A percentile compares a stretch with the other conserved stretches of the same genome.
phyloP scores from a whole-genome alignment of 1,284 basidiomycete species.

The Pascua sp. region DNA sequence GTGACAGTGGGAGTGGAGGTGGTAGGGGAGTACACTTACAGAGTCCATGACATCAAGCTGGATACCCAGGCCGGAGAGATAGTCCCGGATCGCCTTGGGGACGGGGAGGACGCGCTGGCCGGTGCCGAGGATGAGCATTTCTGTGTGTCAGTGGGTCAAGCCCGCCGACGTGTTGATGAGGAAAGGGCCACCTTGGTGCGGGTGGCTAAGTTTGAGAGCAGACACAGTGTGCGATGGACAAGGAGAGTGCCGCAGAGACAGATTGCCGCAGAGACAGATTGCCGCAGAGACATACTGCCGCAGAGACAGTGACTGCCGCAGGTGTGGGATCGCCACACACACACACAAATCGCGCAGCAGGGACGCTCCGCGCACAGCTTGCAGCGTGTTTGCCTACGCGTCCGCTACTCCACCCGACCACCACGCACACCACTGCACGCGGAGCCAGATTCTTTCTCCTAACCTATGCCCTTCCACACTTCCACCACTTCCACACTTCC shows the following conservation, averaged over 20 bases:
- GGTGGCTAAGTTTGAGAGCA: not conserved
- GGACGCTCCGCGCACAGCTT: no score
- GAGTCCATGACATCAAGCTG: slow-evolving; percentile 94
- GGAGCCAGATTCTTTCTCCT: no score
- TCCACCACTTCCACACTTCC: no score
- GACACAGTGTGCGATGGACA: no score
- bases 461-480: no score
- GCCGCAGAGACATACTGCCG: no score
- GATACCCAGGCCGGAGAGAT: slow-evolving; percentile 74
- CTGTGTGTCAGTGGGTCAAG: slow-evolving; percentile 50
- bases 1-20: no score
- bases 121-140: slow-evolving; percentile 86
- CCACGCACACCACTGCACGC: no score
- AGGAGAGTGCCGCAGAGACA: not conserved
- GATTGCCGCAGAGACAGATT: not conserved
- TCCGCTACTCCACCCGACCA: not conserved
- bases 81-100: slow-evolving; percentile 64
- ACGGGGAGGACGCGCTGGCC: slow-evolving; percentile 69
- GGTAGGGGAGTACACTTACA: slow-evolving; percentile 59
- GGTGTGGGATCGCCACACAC: no score
- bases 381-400: no score
- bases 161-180: not conserved
- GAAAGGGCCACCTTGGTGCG: not conserved
- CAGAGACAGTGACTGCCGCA: no score
- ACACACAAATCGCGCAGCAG: no score